Evolutionary conservation across 768 basidiomycete genomes (phyloP), one percentile per base, ranked within the genome.

Genomic region (Leucogyrophana mollusca): DNA sequence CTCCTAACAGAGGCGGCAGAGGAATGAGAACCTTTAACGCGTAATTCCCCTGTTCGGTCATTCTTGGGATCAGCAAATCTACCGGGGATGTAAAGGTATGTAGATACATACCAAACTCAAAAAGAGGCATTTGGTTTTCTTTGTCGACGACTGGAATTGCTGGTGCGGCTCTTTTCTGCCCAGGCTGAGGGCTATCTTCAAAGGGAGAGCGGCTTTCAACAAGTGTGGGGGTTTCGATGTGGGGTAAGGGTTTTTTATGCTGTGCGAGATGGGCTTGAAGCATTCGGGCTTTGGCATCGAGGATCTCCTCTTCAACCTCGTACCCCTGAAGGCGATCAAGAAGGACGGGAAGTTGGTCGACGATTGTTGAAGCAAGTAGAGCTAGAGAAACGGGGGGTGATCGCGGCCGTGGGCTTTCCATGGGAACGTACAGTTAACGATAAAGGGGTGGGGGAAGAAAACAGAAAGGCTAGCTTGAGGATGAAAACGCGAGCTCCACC

Each of bases 281-380:
- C n/a, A 40, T 49, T 21, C 40, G 47, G 27, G 49, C 55, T 17
- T 40, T 56, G 13, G 46, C 38, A 3, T 60, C 46, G 22, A 61
- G 61, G 25, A 22, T 35, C 10, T 42, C 44, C 32, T 61, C 60
- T 40, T 61, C 60, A 4, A 27, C 36, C 34, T 61, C 48, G 35
- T 62, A 57, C 18, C 57, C 33, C 40, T 34, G 58, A 18, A 57
- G 56, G 33, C 45, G 56, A 10, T 33, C 45, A 47, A 62, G 34
- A 36, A 61, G 52, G 23, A 46, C 40, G 18, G 58, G 46, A 21
- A 61, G 49, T 14, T 41, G 53, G 45, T 11, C 37, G 34, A 53
- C 33, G 18, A 61, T 34, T 8, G 11, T 17, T 20, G 56, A 55
- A 18, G 46, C 46, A 6, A 50, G 30, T 0, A 53, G 33, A 34